Conservation (phyloP, 202 grass and related monocot genomes). For the Brachypodium distachyon region DNA sequence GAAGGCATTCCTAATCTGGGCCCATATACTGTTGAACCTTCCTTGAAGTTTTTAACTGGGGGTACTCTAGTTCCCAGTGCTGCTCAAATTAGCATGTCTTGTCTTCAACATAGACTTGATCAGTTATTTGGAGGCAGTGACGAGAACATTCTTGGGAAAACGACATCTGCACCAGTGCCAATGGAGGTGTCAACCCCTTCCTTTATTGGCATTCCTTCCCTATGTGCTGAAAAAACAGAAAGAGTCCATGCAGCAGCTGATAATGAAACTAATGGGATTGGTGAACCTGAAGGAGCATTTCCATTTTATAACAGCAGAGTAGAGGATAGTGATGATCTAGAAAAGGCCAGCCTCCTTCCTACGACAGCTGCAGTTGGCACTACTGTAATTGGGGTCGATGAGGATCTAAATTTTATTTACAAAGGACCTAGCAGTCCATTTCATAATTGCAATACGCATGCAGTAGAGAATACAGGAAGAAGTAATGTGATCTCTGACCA, state of each 20-base stretch:
- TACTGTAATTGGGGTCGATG: background rate
- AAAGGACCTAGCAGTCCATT: background rate
- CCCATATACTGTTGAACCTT: background rate
- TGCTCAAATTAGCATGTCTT: background rate
- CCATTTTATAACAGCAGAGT: background rate
- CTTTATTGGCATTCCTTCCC: background rate
- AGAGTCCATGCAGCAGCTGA: background rate
- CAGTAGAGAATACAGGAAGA: background rate
- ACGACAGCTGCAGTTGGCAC: background rate
- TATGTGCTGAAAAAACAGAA: constrained; percentile 1
- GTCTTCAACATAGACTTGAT: background rate
- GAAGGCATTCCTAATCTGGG: background rate
- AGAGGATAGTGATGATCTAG: constrained; percentile 31
- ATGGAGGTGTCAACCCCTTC: background rate
- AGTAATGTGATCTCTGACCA: background rate
- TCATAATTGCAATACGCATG: background rate
- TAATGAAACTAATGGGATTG: background rate
- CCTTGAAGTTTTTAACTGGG: constrained; percentile 7
- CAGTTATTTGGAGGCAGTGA: constrained; percentile 1
- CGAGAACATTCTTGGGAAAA: background rate
- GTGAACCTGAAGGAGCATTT: constrained; percentile 22
- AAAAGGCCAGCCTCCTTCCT: constrained; percentile 7
- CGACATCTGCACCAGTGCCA: background rate
- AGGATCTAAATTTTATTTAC: constrained; percentile 20
- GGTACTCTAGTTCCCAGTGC: background rate